Base-by-base conservation (phyloP, 2,329 filamentous ascomycete species). In the Penicillium psychrosexuale region DNA sequence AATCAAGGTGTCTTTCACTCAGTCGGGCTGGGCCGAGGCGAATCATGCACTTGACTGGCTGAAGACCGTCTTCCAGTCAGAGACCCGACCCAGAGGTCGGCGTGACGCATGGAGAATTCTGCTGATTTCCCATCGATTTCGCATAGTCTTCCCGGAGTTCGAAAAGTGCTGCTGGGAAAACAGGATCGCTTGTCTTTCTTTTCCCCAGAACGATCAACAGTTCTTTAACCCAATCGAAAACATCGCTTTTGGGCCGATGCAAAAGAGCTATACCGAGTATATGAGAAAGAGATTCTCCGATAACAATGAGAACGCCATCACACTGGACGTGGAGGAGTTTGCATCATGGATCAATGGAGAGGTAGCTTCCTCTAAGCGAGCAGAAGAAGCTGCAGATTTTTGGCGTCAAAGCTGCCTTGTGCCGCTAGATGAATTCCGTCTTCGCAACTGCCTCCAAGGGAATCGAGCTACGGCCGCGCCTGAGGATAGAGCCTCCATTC, bases 391-490 rank as follows among this genome's bases (percentile, higher is more conserved):
- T 17, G 30, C 28, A 3, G 37, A 50, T 12, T 2, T 24, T 13
- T 50, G 47, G 47, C 37, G 27, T 22, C n/a, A 42, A 27, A 50
- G 37, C 19, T 50, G 47, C 12, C 37, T 43, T 17, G 19, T 50
- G 2, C 37, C 47, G 7, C 28, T 39, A 8, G 47, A 49, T 43
- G 36, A 42, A 33, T 7, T 12, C n/a, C 47, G 47, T 5, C 37
- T 49, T 34, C 47, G 47, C 15, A 50, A 43, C 28, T 43, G 37
- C 22, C 30, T 50, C 17, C 37, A 43, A 42, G 47, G 47, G 19
- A 42, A 49, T 2, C 36, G 37, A 24, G 17, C 47, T 24, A 49
- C 47, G 0, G 47, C 47, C 15, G 28, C 4, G 1, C 47, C 47
- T 24, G 47, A 42, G 8, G 47, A 49, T 13, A 49, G 24, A 33